Evolutionary conservation across 441 rosid genomes (phyloP).

Genomic region (Theobroma grandiflorum): DNA sequence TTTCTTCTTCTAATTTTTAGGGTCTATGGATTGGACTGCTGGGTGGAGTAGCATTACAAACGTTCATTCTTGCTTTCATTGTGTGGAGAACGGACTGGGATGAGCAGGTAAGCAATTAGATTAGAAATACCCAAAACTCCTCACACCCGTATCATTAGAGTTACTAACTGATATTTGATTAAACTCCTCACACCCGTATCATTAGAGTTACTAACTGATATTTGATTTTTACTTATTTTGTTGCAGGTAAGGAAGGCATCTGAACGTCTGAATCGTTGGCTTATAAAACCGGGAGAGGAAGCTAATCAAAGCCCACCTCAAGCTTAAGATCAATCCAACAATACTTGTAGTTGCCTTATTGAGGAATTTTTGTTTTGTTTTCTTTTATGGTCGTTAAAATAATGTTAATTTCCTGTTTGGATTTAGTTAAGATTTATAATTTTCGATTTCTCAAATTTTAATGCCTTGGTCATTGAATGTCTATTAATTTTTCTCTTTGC

Average conservation of each 20-base stretch:
- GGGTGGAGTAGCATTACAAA: conserved; percentile 41
- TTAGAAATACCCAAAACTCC: too few species aligned
- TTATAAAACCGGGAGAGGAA: not conserved
- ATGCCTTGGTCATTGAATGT: too few species aligned
- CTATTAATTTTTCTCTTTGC: too few species aligned
- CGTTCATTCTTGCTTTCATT: conserved; percentile 32
- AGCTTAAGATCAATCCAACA: not conserved
- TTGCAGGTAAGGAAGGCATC: not conserved
- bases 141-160: too few species aligned
- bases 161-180: too few species aligned
- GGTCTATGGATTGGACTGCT: conserved; percentile 63
- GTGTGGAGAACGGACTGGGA: conserved; percentile 50
- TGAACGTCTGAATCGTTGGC: not conserved
- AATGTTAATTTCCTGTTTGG: too few species aligned
- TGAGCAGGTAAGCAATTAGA: conserved; percentile 38
- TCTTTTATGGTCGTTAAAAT: too few species aligned
- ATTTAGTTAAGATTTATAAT: too few species aligned
- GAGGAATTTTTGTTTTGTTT: not conserved
- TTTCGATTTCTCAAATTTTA: too few species aligned
- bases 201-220: too few species aligned
- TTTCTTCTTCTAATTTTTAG: conserved; percentile 9
- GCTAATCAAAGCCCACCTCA: not conserved
- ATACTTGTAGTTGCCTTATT: not conserved
- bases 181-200: too few species aligned
- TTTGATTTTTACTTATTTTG: not conserved